phyloP scores from a whole-genome alignment of 495 filamentous ascomycete species.

The Hypoxylon rickii region DNA sequence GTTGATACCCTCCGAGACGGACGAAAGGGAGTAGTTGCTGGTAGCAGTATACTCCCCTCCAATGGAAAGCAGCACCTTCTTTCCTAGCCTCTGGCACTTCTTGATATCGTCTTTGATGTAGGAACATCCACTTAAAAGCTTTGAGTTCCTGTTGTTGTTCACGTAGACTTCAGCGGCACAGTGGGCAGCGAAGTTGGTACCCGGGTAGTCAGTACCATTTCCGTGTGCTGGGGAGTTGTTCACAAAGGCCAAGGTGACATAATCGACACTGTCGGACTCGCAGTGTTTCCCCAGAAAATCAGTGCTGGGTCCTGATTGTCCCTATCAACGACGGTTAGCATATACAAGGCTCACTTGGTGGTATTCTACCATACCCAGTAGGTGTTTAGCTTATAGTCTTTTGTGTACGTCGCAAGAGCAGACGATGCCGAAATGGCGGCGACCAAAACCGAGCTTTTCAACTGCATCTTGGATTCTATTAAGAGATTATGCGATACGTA shows the following conservation, averaged over 20 bases:
- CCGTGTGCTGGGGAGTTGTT: conserved; percentile 47
- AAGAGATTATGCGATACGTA: conserved; percentile 32
- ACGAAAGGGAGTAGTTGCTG: conserved; percentile 53
- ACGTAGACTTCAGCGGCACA: conserved; percentile 40
- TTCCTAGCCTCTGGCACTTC: conserved; percentile 64
- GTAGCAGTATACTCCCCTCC: conserved; percentile 49
- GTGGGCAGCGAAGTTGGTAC: conserved; percentile 48
- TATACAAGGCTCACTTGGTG: not conserved
- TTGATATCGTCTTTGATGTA: conserved; percentile 57
- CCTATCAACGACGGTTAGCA: conserved; percentile 33
- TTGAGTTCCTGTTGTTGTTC: conserved; percentile 38
- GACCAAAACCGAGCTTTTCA: conserved; percentile 41
- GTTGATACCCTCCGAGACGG: conserved; percentile 51
- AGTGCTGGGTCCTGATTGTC: conserved; percentile 37
- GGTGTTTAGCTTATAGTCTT: conserved; percentile 31
- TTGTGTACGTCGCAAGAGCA: conserved; percentile 40
- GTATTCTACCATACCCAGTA: conserved; percentile 30
- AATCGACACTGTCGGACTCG: conserved; percentile 43
- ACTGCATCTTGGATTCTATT: conserved; percentile 38
- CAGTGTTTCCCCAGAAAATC: conserved; percentile 38
- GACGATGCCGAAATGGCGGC: conserved; percentile 42
- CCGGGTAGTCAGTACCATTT: conserved; percentile 41
- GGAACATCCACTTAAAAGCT: conserved; percentile 49
- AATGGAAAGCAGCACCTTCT: conserved; percentile 68
- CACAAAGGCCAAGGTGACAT: conserved; percentile 48